Evolutionary conservation across 2,329 filamentous ascomycete genomes (phyloP), one percentile per base, ranked within the genome.

Genomic region (Sporothrix protearum): DNA sequence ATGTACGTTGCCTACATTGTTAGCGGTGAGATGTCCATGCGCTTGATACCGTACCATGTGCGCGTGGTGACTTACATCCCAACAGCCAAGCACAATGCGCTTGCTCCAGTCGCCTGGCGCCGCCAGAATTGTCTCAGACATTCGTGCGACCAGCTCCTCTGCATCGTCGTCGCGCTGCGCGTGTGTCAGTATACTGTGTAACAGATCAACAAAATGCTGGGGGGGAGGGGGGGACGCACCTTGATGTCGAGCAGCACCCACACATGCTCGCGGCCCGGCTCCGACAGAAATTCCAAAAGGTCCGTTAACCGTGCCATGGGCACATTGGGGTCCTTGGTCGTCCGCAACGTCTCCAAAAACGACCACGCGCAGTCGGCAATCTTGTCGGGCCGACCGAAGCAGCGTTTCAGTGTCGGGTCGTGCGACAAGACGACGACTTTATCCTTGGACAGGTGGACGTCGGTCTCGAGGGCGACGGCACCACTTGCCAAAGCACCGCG

Each of bases 171-270:
- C 89, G 33, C 88, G 85, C 89, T 92, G 73, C 28, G 6, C 3
- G 30, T 14, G 36, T 33, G 71, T 70, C 8, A 70, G 55, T n/a
- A n/a, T n/a, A n/a, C n/a, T n/a, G n/a, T n/a, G n/a, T n/a, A n/a
- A n/a, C n/a, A n/a, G n/a, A n/a, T n/a, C n/a, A n/a, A n/a, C n/a
- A n/a, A n/a, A n/a, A n/a, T n/a, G n/a, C n/a, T n/a, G n/a, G n/a
- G n/a, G n/a, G n/a, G n/a, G 10, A 16, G 9, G 3, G 2, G 39
- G 45, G 10, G 16, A 74, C 77, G 25, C 80, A 92, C 90, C 84
- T 97, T 98, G 79, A 98, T 92, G 79, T 98, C 95, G 3, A 98
- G 83, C 73, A 97, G 80, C 6, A 96, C 76, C 94, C 94, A 97
- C 10, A 94, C 84, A 57, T 90, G 80, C 76, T 92, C 88, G 51